Conservation (phyloP, 192 early-diverging fungal species). For the Bifiguratus adelaidae region DNA sequence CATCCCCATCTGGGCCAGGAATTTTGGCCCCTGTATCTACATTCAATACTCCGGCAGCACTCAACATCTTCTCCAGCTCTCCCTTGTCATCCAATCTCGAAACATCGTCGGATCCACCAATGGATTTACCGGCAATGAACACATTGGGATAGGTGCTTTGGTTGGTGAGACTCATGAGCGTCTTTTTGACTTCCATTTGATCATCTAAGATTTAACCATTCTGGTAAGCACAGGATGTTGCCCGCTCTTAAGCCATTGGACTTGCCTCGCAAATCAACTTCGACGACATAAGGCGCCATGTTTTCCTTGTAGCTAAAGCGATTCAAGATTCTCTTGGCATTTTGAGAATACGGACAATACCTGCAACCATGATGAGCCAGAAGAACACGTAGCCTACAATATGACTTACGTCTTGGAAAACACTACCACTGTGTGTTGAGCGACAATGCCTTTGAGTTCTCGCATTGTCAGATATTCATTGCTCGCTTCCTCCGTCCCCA, state of each 20-base stretch:
- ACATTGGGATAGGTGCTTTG: slow-evolving; percentile 11
- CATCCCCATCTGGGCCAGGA: too few species aligned
- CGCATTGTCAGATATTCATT: background rate
- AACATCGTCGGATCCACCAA: slow-evolving; percentile 11
- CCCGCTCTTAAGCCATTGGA: too few species aligned
- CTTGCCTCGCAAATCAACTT: background rate
- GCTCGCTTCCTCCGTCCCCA: background rate
- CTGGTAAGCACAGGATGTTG: too few species aligned
- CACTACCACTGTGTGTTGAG: background rate
- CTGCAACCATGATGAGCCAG: too few species aligned
- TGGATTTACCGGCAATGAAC: slow-evolving; percentile 5
- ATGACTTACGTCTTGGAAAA: background rate
- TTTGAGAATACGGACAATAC: too few species aligned
- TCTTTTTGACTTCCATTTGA: slow-evolving; percentile 1
- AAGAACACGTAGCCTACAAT: too few species aligned
- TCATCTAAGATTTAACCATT: too few species aligned
- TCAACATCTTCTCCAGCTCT: slow-evolving; percentile 1
- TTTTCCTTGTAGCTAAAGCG: background rate
- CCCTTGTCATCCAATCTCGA: slow-evolving; percentile 3
- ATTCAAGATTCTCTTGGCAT: too few species aligned
- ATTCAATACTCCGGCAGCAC: slow-evolving; percentile 2
- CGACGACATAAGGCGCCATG: background rate
- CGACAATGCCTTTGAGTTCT: background rate
- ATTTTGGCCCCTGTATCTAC: too few species aligned
- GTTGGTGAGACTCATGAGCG: background rate